Conservation (phyloP, 169 alveolate genomes). For the Miamiensis avidus region DNA sequence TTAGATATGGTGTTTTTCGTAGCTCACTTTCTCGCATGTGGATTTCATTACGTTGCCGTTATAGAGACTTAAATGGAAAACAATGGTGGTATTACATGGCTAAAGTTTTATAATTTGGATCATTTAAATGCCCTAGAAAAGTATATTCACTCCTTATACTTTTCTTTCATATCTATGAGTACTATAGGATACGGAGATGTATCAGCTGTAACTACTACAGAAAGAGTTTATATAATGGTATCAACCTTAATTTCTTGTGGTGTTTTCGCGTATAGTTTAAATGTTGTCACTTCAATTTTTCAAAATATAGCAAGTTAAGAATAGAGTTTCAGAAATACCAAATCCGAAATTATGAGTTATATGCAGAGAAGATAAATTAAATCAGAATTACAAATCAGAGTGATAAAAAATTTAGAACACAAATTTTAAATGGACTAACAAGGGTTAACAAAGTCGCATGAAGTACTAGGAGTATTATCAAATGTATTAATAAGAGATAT, state of each 20-base stretch:
- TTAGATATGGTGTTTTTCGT: not conserved
- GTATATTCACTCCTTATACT: not conserved
- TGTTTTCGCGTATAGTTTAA: not conserved
- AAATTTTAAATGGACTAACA: not conserved
- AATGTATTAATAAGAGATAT: not conserved
- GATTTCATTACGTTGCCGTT: not conserved
- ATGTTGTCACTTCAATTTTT: not conserved
- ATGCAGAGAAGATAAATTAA: not conserved
- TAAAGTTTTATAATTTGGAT: too few relatives aligned
- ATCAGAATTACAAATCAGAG: not conserved
- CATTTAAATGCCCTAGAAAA: not conserved
- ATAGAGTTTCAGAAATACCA: not conserved
- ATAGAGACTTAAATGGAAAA: not conserved
- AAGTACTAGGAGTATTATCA: not conserved
- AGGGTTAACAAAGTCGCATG: not conserved
- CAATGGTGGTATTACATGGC: too few relatives aligned
- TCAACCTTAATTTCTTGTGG: conserved; percentile 3
- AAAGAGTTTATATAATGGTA: conserved; percentile 3
- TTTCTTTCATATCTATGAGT: conserved; percentile 3
- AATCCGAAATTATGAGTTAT: not conserved
- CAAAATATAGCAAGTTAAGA: not conserved
- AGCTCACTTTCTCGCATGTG: not conserved
- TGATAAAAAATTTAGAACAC: not conserved
- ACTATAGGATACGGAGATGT: conserved; percentile 17
- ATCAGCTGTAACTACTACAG: not conserved